Evolutionary conservation across 345 rosid genomes (phyloP).

Genomic region (Physaria fendleri): DNA sequence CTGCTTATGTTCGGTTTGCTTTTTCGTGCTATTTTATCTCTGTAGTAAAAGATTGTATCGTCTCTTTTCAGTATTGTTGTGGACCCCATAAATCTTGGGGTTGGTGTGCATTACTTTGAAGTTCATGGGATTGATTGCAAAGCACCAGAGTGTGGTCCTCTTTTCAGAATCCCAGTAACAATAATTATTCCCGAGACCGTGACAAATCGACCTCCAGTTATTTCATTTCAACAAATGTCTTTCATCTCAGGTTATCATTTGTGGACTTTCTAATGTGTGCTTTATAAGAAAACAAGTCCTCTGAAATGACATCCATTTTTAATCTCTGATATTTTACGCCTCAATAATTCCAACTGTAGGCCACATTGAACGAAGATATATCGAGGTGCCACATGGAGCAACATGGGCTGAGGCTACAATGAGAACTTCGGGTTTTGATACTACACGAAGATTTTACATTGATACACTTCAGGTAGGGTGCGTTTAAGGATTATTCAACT

Average conservation of each 20-base stretch:
- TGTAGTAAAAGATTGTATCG: background rate
- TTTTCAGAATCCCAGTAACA: slow-evolving; percentile 85
- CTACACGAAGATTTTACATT: slow-evolving; percentile 71
- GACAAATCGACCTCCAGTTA: slow-evolving; percentile 53
- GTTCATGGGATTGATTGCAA: slow-evolving; percentile 89
- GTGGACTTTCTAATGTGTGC: slow-evolving; percentile 12
- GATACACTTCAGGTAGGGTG: slow-evolving; percentile 79
- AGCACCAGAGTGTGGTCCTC: slow-evolving; percentile 88
- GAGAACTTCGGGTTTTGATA: slow-evolving; percentile 79
- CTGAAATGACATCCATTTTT: background rate
- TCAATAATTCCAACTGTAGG: slow-evolving; percentile 41
- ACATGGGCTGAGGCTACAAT: slow-evolving; percentile 96
- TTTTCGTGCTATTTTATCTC: slow-evolving; percentile 6
- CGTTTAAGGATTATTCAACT: background rate
- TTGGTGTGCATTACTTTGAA: slow-evolving; percentile 88
- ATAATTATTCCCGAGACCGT: slow-evolving; percentile 70
- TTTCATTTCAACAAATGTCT: slow-evolving; percentile 69
- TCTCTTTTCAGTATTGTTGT: slow-evolving; percentile 70
- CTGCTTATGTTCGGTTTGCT: background rate
- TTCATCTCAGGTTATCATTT: slow-evolving; percentile 63
- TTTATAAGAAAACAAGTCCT: background rate
- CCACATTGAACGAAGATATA: slow-evolving; percentile 79
- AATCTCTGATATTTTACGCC: background rate
- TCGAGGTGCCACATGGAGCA: slow-evolving; percentile 86
- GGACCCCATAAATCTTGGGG: slow-evolving; percentile 76